phyloP scores from a whole-genome alignment of 495 filamentous ascomycete species.

The Neurospora hispaniola region DNA sequence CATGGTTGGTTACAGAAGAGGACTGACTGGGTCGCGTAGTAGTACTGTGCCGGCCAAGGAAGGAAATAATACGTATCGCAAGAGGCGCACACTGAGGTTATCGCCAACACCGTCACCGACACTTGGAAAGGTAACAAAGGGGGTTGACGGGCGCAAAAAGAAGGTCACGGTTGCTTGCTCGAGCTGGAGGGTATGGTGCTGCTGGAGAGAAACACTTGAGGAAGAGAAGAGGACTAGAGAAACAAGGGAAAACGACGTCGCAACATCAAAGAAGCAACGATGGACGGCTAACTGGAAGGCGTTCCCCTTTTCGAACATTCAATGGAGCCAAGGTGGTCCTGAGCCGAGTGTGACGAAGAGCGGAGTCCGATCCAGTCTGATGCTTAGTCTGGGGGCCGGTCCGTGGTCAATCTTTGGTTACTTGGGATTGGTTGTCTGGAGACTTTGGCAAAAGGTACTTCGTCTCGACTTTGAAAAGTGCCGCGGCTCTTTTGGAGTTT shows the following conservation, averaged over 20 bases:
- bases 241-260: background rate
- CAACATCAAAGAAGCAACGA: background rate
- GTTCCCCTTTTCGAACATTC: conserved; percentile 13
- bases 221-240: background rate
- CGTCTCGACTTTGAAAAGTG: background rate
- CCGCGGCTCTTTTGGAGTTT: background rate
- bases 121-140: background rate
- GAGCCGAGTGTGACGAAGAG: conserved; percentile 15
- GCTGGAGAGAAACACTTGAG: background rate
- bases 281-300: background rate
- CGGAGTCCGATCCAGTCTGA: background rate
- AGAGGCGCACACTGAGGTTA: background rate
- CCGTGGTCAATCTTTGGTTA: background rate
- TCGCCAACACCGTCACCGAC: conserved; percentile 2
- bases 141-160: background rate
- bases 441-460: background rate
- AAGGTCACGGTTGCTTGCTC: background rate
- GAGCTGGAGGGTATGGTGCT: background rate
- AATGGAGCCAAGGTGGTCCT: conserved; percentile 3
- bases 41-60: conserved; percentile 1
- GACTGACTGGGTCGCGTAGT: background rate
- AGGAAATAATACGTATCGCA: background rate
- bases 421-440: background rate
- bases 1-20: conserved; percentile 17
- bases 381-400: background rate